phyloP scores from a whole-genome alignment of 2,329 filamentous ascomycete genomes.

The Calonectria naviculata region DNA sequence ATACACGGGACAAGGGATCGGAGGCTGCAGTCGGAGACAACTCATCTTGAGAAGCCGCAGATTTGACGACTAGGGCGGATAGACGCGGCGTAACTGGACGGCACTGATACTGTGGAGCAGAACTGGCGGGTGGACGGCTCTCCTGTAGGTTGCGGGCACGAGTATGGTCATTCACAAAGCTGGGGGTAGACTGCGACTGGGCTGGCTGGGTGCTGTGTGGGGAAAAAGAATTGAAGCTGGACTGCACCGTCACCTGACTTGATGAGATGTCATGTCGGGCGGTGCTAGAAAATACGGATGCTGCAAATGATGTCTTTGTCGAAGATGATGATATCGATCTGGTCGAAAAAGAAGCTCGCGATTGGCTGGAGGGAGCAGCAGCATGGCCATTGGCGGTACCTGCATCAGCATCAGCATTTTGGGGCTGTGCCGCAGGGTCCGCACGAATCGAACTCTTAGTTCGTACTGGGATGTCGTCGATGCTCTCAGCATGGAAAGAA shows the following conservation, averaged over 20 bases:
- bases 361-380: constrained; percentile 19
- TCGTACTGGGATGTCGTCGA: constrained; percentile 37
- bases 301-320: constrained; percentile 45
- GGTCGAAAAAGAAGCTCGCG: constrained; percentile 26
- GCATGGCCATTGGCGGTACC: constrained; percentile 15
- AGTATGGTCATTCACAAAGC: not conserved
- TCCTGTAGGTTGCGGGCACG: not conserved
- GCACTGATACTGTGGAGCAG: constrained; percentile 30
- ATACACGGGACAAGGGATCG: constrained; percentile 49
- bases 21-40: not conserved
- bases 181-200: not conserved
- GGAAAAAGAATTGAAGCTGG: not conserved
- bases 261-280: constrained; percentile 33
- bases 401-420: constrained; percentile 13
- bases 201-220: not conserved
- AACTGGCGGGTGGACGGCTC: not conserved
- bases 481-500: constrained; percentile 9
- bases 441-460: constrained; percentile 25
- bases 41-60: not conserved
- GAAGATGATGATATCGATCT: constrained; percentile 46
- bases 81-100: constrained; percentile 28
- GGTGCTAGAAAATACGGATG: constrained; percentile 48
- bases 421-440: constrained; percentile 25
- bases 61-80: not conserved
- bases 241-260: constrained; percentile 47